These are phyloP conservation scores for Termitomyces sp. DNA, from an alignment of 768 basidiomycete genomes.

Conservation along the genomic window DNA sequence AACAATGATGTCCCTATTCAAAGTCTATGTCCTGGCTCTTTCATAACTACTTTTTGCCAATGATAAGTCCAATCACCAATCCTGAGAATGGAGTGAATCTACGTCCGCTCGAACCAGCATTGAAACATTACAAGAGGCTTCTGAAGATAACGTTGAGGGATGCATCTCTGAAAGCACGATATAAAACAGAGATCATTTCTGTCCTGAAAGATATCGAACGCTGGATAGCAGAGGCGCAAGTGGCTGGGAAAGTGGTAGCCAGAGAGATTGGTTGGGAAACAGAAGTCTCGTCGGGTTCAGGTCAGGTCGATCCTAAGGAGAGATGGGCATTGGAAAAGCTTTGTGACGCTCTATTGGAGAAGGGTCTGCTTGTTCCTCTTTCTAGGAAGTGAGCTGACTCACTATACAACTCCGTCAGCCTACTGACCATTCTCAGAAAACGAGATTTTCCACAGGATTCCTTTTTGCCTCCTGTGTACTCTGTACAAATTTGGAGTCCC, in stretches of 20 bases:
- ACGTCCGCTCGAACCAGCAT: constrained; percentile 57
- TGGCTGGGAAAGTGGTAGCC: constrained; percentile 47
- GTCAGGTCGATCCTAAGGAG: constrained; percentile 49
- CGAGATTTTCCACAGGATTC: constrained; percentile 33
- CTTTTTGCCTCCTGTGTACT: constrained; percentile 43
- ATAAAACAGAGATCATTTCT: constrained; percentile 43
- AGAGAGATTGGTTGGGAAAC: constrained; percentile 45
- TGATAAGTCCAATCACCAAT: constrained; percentile 47
- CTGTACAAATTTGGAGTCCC: constrained; percentile 61
- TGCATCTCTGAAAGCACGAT: constrained; percentile 46
- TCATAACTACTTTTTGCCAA: constrained; percentile 80
- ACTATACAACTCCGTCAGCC: neutral
- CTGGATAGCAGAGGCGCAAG: constrained; percentile 72
- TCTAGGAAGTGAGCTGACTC: constrained; percentile 64
- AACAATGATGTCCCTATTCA: constrained; percentile 2
- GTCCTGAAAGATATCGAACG: constrained; percentile 62
- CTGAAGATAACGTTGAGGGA: constrained; percentile 62
- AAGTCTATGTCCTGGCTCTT: constrained; percentile 83
- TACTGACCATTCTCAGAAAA: constrained; percentile 48
- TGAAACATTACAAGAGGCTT: constrained; percentile 70
- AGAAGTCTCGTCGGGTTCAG: constrained; percentile 17
- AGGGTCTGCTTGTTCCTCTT: constrained; percentile 73
- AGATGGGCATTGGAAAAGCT: constrained; percentile 64
- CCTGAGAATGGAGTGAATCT: constrained; percentile 26
- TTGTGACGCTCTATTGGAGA: constrained; percentile 59